phyloP scores from a whole-genome alignment of 306 rosid species.

The Pueraria montana region DNA sequence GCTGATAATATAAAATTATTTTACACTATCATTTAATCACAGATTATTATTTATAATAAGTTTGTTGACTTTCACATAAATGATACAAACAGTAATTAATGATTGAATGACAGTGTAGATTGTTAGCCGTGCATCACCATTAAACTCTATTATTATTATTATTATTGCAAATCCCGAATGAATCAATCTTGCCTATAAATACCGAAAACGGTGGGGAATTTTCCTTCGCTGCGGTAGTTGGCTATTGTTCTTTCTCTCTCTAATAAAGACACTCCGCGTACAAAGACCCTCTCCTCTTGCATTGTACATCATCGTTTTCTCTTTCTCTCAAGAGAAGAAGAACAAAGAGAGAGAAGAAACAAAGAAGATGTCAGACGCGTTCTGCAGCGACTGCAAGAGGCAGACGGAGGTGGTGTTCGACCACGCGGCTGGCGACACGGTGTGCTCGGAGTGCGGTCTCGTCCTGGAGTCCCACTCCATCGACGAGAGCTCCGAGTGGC shows the following conservation, averaged over 20 bases:
- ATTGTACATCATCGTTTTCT: too few species aligned
- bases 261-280: background rate
- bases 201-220: background rate
- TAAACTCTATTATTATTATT: too few species aligned
- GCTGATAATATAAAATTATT: too few species aligned
- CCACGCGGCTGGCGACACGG: conserved; percentile 95
- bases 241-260: background rate
- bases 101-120: too few species aligned
- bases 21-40: too few species aligned
- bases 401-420: conserved; percentile 92
- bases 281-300: background rate
- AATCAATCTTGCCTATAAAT: background rate
- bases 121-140: too few species aligned
- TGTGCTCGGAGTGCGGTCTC: conserved; percentile 96
- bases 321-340: background rate
- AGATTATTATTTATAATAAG: too few species aligned
- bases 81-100: too few species aligned
- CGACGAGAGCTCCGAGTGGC: conserved; percentile 98
- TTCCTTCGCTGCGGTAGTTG: background rate
- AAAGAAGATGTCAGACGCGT: conserved; percentile 81
- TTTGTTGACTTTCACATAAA: too few species aligned
- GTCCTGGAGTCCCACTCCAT: conserved; percentile 94
- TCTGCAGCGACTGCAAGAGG: conserved; percentile 92
- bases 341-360: too few species aligned
- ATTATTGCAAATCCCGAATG: too few species aligned